These are phyloP conservation scores for Austropuccinia psidii DNA, from an alignment of 1,284 basidiomycete genomes.

Conservation along the genomic window DNA sequence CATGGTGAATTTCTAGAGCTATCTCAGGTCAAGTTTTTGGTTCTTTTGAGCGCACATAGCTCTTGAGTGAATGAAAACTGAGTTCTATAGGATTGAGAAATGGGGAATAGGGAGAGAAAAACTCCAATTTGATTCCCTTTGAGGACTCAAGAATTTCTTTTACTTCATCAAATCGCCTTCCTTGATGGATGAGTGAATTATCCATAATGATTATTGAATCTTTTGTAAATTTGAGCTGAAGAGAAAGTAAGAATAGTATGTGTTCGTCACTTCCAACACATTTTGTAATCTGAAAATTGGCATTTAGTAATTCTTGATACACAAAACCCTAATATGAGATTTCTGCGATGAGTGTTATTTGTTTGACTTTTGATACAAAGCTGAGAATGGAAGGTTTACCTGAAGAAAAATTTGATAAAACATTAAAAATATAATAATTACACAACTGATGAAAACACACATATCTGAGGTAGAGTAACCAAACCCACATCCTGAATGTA, in stretches of 20 bases:
- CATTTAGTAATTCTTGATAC: background rate
- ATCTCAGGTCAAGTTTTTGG: background rate
- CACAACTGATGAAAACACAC: too few species aligned
- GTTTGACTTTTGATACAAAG: background rate
- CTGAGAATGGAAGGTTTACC: background rate
- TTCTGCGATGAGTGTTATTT: background rate
- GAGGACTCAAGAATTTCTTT: background rate
- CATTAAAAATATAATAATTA: background rate
- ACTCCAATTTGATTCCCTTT: background rate
- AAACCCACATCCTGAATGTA: background rate
- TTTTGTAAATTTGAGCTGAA: background rate
- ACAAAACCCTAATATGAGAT: background rate
- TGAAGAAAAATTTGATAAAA: background rate
- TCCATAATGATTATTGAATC: background rate
- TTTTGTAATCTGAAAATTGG: background rate
- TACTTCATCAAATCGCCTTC: background rate
- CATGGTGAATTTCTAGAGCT: background rate
- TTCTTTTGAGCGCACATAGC: background rate
- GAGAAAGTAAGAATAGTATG: too few species aligned
- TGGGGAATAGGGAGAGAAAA: background rate
- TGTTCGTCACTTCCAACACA: background rate
- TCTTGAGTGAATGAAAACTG: slow-evolving; percentile 2
- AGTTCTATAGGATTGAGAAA: slow-evolving; percentile 13
- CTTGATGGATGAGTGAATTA: background rate
- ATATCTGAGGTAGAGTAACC: background rate